Conservation (phyloP, 148 eudicot genomes). For the Vaccinium corymbosum region DNA sequence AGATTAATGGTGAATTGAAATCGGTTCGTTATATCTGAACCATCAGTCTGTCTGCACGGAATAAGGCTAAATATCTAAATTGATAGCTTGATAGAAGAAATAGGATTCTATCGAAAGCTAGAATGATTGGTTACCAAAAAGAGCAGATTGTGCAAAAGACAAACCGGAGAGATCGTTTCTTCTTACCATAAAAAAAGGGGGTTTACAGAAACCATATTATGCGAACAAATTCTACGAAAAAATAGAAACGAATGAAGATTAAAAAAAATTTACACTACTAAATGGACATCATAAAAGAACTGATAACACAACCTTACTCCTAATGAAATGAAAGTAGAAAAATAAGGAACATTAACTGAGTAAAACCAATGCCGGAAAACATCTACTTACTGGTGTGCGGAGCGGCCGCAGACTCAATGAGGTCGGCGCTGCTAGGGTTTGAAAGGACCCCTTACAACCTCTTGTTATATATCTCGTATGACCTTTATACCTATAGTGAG, state of each 20-base stretch:
- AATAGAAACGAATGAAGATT: background rate
- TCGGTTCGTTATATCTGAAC: slow-evolving; percentile 7
- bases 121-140: background rate
- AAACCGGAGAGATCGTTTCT: slow-evolving; percentile 1
- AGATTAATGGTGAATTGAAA: slow-evolving; percentile 4
- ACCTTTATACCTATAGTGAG: slow-evolving; percentile 12
- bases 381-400: background rate
- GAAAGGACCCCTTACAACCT: slow-evolving; percentile 7
- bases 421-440: slow-evolving; percentile 16
- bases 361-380: background rate
- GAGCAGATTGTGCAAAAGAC: background rate
- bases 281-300: background rate
- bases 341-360: background rate
- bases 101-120: background rate
- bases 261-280: too few species aligned
- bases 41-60: background rate
- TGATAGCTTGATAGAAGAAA: background rate
- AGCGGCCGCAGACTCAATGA: slow-evolving; percentile 8
- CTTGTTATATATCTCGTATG: background rate
- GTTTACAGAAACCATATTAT: slow-evolving; percentile 9
- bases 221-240: slow-evolving; percentile 12
- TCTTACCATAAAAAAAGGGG: slow-evolving; percentile 13
- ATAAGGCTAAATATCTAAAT: slow-evolving; percentile 1
- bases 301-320: slow-evolving; percentile 10
- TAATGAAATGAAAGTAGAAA: background rate